Evolutionary conservation across 192 early-diverging fungal genomes (phyloP).

Genomic region (Thoreauomyces humboldtii): DNA sequence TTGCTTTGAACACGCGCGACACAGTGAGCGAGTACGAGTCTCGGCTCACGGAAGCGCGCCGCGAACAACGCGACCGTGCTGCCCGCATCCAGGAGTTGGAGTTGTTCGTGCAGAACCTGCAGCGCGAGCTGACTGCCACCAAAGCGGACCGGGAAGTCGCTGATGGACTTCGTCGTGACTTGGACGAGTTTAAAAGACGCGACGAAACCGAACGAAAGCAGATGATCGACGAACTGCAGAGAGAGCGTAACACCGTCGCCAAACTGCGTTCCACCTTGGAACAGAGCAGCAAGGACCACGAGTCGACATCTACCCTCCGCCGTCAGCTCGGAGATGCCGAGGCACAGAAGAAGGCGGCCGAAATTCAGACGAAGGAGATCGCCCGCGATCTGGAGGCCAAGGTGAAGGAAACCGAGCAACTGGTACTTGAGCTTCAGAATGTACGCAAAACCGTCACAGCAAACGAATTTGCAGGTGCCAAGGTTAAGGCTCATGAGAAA

Average conservation of each 20-base stretch:
- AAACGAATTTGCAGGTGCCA: no score
- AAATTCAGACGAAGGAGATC: background rate
- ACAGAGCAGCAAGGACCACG: no score
- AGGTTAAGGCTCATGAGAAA: no score
- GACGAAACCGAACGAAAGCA: background rate
- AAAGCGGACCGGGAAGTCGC: background rate
- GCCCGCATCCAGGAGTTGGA: background rate
- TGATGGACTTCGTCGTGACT: background rate
- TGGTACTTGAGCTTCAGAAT: no score
- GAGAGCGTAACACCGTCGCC: no score
- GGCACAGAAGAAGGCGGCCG: background rate
- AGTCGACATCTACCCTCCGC: no score
- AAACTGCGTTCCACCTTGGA: no score
- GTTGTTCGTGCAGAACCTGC: background rate
- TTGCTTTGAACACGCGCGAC: background rate
- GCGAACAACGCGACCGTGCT: background rate
- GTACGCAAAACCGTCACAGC: no score
- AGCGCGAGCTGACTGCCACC: background rate
- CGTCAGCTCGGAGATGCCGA: background rate
- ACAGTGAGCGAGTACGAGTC: background rate
- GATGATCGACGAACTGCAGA: background rate
- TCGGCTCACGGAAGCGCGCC: background rate
- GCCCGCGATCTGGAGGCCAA: background rate
- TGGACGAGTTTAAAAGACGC: background rate
- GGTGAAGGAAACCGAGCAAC: background rate